phyloP scores from a whole-genome alignment of 2,329 filamentous ascomycete genomes.

The Dothiorella sarmentorum region DNA sequence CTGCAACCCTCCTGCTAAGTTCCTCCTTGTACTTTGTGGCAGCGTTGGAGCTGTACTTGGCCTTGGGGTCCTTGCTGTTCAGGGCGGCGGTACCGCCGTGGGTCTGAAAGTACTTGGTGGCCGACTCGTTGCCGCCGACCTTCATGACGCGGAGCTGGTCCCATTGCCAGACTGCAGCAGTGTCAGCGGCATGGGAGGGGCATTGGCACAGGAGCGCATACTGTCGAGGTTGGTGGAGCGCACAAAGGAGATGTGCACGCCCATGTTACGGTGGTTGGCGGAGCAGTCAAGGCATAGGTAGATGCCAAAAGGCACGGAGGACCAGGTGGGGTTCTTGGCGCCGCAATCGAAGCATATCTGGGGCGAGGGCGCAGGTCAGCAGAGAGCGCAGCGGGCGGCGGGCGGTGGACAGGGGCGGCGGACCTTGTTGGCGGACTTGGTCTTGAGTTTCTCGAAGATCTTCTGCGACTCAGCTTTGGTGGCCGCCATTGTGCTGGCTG shows the following conservation, averaged over 20 bases:
- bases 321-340: constrained; percentile 98
- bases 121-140: constrained; percentile 95
- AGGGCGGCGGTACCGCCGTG: constrained; percentile 92
- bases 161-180: constrained; percentile 77
- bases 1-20: constrained; percentile 76
- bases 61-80: constrained; percentile 93
- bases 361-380: constrained; percentile 17
- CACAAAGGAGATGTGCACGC: constrained; percentile 98
- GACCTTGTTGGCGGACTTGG: constrained; percentile 93
- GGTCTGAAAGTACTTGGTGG: constrained; percentile 96
- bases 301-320: constrained; percentile 93
- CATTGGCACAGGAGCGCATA: constrained; percentile 49
- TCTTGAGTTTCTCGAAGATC: constrained; percentile 96
- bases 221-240: constrained; percentile 97
- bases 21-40: constrained; percentile 98
- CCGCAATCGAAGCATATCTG: constrained; percentile 98
- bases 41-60: constrained; percentile 91
- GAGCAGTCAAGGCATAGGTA: constrained; percentile 98
- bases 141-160: constrained; percentile 97
- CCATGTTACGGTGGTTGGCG: constrained; percentile 92
- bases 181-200: constrained; percentile 27
- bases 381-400: not conserved
- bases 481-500: constrained; percentile 55
- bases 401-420: constrained; percentile 26
- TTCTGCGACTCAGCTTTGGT: constrained; percentile 93